Evolutionary conservation across 495 filamentous ascomycete genomes (phyloP), one percentile per base, ranked within the genome.

Genomic region (Entonaema liquescens): DNA sequence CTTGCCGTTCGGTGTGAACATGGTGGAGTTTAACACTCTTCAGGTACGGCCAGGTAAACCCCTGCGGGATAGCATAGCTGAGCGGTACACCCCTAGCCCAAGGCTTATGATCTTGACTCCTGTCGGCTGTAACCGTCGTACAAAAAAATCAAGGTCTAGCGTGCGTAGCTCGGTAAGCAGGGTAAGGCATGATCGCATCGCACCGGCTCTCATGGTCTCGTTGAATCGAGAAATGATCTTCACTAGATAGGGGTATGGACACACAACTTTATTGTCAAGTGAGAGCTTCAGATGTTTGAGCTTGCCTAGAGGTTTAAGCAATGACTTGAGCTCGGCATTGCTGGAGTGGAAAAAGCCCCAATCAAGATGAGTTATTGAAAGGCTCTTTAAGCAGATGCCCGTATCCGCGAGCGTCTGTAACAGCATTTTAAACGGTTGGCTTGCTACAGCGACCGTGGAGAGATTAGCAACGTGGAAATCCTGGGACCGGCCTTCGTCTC

Each of bases 31-130:
- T 7, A 12, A 74, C n/a, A 9, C 40, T 42, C 25, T 5, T 59
- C 2, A 72, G 23, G 7, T 65, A 23, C 7, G 68, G 21, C 72
- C 60, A 69, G 28, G 40, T 55, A n/a, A 54, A 63, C 23, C 38
- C 42, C 1, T 26, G 15, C 15, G 66, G 56, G 11, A 74, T 42
- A 2, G 69, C 31, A 2, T 68, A 33, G 5, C 15, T 17, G 9
- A 72, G 40, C 15, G 58, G 19, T 9, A 28, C 11, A 21, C 54
- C 19, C 5, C 0, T 9, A 12, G 42, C 1, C 31, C 31, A 33
- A n/a, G n/a, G 31, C 31, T 33, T 9, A 9, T 9, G 31, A 9
- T 7, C 31, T 9, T 33, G 31, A 9, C 11, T 1, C 6, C 6
- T 33, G 31, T 33, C 31, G 31, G 1, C 1, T 9, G 31, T 33